Conservation (phyloP, 192 early-diverging fungal genomes). For the Phlyctochytrium bullatum region DNA sequence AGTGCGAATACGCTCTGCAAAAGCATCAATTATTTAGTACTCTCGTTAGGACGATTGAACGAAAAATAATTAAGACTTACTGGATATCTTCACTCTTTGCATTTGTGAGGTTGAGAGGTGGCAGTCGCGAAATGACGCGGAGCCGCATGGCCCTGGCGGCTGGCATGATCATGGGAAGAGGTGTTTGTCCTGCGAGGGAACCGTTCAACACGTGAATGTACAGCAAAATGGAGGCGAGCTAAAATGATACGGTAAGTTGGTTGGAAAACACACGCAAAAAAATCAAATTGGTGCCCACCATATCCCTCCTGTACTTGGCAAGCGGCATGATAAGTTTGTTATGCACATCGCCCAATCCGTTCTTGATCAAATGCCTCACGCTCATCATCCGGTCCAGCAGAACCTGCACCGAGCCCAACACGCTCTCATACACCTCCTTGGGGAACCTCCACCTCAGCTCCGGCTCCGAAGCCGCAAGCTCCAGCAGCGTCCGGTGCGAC, state of each 20-base stretch:
- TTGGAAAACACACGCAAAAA: not conserved
- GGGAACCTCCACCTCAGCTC: not conserved
- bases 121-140: not conserved
- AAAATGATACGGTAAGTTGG: not conserved
- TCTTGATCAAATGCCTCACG: constrained; percentile 1
- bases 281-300: not conserved
- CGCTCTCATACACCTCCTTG: not conserved
- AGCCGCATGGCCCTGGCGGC: not conserved
- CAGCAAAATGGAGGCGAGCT: not conserved
- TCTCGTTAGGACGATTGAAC: too few relatives aligned
- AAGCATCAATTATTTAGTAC: too few relatives aligned
- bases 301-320: not conserved
- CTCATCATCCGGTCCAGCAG: not conserved
- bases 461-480: not conserved
- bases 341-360: not conserved
- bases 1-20: not conserved
- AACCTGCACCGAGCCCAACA: not conserved
- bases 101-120: not conserved
- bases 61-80: too few relatives aligned
- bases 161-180: not conserved
- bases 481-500: not conserved
- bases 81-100: not conserved
- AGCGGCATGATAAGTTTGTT: not conserved
- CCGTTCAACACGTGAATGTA: not conserved
- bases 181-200: not conserved